Conservation (phyloP, 345 rosid species). For the Erucastrum elatum region DNA sequence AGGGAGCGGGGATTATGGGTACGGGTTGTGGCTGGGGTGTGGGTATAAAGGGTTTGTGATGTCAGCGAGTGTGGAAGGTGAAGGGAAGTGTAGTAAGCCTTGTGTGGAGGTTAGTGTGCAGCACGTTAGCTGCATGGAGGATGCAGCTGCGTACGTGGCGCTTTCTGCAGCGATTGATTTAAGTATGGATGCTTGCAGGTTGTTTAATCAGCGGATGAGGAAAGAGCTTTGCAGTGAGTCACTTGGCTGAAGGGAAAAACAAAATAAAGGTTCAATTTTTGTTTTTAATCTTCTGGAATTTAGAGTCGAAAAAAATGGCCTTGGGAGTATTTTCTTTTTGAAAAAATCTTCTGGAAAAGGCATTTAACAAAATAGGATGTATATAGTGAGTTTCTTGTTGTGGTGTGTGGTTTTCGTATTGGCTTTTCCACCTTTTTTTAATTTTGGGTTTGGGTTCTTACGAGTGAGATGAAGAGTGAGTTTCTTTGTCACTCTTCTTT, state of each 20-base stretch:
- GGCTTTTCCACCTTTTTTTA: neutral
- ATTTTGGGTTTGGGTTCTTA: conserved; percentile 12
- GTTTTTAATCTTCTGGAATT: neutral
- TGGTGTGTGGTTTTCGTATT: conserved; percentile 25
- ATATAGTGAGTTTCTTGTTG: conserved; percentile 32
- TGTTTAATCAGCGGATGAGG: conserved; percentile 82
- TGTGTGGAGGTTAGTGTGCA: conserved; percentile 85
- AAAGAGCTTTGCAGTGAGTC: conserved; percentile 68
- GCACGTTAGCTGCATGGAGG: conserved; percentile 90
- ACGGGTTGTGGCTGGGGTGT: conserved; percentile 17
- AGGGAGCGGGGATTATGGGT: conserved; percentile 35
- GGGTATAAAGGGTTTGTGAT: conserved; percentile 75
- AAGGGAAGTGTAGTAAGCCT: conserved; percentile 83
- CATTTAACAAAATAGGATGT: conserved; percentile 34
- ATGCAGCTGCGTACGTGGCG: conserved; percentile 94
- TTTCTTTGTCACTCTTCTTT: conserved; percentile 27
- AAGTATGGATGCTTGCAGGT: conserved; percentile 91
- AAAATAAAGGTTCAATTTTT: neutral
- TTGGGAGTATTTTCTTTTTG: conserved; percentile 19
- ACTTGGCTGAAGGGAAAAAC: conserved; percentile 25
- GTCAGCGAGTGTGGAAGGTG: conserved; percentile 86
- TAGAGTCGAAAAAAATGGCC: conserved; percentile 14
- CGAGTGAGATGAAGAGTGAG: conserved; percentile 30
- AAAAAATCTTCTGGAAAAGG: conserved; percentile 1
- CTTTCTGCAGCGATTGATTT: conserved; percentile 85